Conservation (phyloP, 768 basidiomycete genomes). For the Termitomyces sp. region DNA sequence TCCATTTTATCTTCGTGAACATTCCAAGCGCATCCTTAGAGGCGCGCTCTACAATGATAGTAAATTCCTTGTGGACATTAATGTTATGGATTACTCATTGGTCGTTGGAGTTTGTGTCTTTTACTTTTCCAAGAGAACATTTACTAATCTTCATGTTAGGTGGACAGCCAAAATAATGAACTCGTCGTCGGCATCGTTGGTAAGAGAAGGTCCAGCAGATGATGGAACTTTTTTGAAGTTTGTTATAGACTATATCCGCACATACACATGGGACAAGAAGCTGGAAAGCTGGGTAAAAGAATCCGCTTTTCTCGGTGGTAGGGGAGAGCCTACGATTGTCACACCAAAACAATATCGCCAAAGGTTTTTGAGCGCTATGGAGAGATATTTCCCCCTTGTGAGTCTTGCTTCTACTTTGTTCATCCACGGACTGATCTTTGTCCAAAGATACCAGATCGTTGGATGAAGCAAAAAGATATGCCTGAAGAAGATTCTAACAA, state of each 20-base stretch:
- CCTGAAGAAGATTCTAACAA: conserved; percentile 68
- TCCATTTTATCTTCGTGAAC: conserved; percentile 94
- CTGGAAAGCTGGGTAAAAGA: conserved; percentile 99
- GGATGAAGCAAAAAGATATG: conserved; percentile 82
- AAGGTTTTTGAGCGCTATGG: conserved; percentile 83
- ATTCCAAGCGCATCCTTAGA: conserved; percentile 87
- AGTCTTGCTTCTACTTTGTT: conserved; percentile 17
- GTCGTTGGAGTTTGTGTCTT: conserved; percentile 62
- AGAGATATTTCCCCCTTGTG: conserved; percentile 83
- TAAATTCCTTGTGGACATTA: conserved; percentile 89
- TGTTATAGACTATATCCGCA: conserved; percentile 80
- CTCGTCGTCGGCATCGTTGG: conserved; percentile 97
- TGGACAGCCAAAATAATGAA: conserved; percentile 85
- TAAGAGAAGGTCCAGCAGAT: conserved; percentile 31
- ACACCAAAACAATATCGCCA: conserved; percentile 94
- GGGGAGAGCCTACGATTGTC: conserved; percentile 93
- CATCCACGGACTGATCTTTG: not conserved
- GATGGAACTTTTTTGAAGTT: not conserved
- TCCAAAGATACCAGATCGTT: conserved; percentile 74
- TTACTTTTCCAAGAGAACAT: not conserved
- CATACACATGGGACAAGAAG: conserved; percentile 98
- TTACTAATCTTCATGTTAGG: conserved; percentile 25
- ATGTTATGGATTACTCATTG: conserved; percentile 97
- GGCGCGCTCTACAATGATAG: conserved; percentile 93
- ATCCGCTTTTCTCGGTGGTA: conserved; percentile 80